phyloP scores from a whole-genome alignment of 2,329 filamentous ascomycete genomes.

The Claviceps africana region DNA sequence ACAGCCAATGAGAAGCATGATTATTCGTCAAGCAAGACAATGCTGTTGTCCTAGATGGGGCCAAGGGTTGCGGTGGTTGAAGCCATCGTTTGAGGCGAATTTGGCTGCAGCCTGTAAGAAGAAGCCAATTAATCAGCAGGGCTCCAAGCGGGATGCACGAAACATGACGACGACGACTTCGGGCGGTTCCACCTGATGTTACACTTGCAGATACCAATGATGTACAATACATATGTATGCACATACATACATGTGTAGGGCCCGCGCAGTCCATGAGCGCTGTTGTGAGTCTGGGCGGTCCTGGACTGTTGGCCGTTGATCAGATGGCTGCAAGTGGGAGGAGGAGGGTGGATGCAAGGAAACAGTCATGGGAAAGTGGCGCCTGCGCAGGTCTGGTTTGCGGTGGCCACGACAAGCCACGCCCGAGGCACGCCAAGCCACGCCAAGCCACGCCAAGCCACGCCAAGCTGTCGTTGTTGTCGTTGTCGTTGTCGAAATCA shows the following conservation, averaged over 20 bases:
- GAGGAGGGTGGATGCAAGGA: background rate
- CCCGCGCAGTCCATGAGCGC: background rate
- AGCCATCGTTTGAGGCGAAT: conserved; percentile 2
- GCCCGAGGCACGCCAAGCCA: too few relatives aligned
- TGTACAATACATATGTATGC: too few relatives aligned
- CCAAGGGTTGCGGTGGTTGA: background rate
- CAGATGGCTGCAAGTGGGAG: too few relatives aligned
- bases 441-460: background rate
- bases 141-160: conserved; percentile 2
- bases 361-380: background rate
- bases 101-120: conserved; percentile 17
- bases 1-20: conserved; percentile 6
- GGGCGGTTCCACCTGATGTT: background rate
- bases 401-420: conserved; percentile 1
- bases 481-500: background rate
- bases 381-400: background rate
- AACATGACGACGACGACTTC: background rate
- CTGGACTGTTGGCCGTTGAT: background rate
- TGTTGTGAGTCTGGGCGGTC: background rate
- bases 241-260: too few relatives aligned
- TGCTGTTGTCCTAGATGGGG: background rate
- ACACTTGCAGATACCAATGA: background rate
- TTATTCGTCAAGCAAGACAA: conserved; percentile 2
- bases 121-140: conserved; percentile 22
- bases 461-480: background rate